A percentile compares a stretch with the other conserved stretches of the same genome.
Evolutionary conservation across 169 alveolate genomes (phyloP).

Genomic region (Plasmodium cynomolgi): DNA sequence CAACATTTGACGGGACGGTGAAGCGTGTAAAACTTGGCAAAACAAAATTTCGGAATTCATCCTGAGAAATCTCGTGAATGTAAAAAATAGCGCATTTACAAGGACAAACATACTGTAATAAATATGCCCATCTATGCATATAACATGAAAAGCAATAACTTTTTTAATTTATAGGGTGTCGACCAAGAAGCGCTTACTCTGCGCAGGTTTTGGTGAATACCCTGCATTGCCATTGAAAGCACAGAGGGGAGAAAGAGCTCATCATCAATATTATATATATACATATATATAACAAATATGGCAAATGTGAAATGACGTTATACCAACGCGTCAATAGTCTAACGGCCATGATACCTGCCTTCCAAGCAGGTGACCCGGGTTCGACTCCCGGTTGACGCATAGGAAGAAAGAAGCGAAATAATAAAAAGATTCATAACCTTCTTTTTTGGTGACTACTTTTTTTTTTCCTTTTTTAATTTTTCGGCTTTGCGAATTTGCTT

Average conservation of each 20-base stretch:
- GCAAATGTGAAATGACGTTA: not conserved
- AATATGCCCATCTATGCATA: not conserved
- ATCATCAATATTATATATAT: not conserved
- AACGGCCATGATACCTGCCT: constrained; percentile 99
- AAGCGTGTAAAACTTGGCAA: not conserved
- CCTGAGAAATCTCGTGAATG: not conserved
- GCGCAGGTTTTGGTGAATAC: not conserved
- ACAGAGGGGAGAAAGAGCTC: not conserved
- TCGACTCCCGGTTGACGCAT: constrained; percentile 99
- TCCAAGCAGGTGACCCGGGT: constrained; percentile 99
- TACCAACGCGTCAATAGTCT: constrained; percentile 94
- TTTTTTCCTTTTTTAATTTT: no score
- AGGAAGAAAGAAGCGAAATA: not conserved
- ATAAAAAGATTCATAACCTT: no score
- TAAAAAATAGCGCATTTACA: not conserved
- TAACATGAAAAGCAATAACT: not conserved
- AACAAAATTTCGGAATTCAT: not conserved
- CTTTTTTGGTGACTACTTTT: no score
- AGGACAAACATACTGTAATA: not conserved
- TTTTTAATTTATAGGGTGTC: not conserved
- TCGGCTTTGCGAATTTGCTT: not conserved
- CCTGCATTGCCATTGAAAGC: not conserved
- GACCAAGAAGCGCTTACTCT: not conserved
- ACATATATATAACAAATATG: not conserved
- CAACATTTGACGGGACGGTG: not conserved